A percentile compares a stretch with the other conserved stretches of the same genome.
phyloP scores from a whole-genome alignment of 2,329 filamentous ascomycete genomes.

The Pestalotiopsis sp. region DNA sequence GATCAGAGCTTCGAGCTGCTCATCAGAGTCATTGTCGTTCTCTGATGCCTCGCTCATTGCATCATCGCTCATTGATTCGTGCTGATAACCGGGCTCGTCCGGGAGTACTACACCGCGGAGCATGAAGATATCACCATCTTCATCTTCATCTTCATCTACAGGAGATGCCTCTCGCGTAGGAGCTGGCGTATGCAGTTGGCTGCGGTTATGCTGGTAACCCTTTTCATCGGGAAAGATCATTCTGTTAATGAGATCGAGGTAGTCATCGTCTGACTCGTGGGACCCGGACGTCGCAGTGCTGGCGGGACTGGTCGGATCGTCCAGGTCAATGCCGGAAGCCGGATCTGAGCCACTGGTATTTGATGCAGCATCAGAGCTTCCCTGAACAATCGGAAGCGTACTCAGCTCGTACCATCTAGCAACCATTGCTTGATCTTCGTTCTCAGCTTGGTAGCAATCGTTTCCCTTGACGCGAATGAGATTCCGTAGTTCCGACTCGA shows the following conservation, averaged over 20 bases:
- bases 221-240: neutral
- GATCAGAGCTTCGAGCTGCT: neutral
- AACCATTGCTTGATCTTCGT: constrained; percentile 22
- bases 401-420: constrained; percentile 15
- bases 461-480: constrained; percentile 23
- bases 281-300: neutral
- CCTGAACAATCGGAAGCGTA: neutral
- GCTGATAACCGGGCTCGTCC: neutral
- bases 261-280: neutral
- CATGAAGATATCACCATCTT: neutral
- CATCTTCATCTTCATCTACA: neutral
- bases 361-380: neutral
- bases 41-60: neutral
- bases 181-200: neutral
- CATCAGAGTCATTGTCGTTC: neutral
- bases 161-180: neutral
- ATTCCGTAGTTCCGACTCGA: constrained; percentile 26
- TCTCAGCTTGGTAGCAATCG: constrained; percentile 17
- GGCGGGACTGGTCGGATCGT: neutral
- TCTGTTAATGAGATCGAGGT: neutral
- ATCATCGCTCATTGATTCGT: neutral
- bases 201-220: neutral
- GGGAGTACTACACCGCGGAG: neutral
- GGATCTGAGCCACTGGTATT: neutral
- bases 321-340: neutral